Evolutionary conservation across 169 alveolate species (phyloP), one percentile per base, ranked within the genome.

Genomic region (Plasmodium falciparum): DNA sequence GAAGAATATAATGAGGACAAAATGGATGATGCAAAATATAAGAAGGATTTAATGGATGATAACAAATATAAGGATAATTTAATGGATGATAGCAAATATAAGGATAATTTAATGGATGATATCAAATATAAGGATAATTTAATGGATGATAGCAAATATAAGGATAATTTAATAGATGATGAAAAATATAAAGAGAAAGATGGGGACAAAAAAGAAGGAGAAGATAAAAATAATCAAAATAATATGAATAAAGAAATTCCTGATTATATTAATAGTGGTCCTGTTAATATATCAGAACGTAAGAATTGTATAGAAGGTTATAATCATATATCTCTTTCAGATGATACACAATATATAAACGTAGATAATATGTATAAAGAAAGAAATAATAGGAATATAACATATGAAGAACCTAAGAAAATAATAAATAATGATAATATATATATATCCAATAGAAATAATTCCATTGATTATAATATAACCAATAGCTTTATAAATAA

Each of bases 401-500:
- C 22, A 56, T 56, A 39, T 5, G 47, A 0, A 39, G 47, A 39
- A 39, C 9, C 9, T 39, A 39, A 39, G 5, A 39, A 39, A 39
- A 39, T 39, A 39, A 9, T 43, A 49, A 47, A 33, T 71, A 54
- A 54, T n/a, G 63, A 54, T 54, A 17, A 6, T 26, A 13, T 2
- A 20, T 62, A 3, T 62, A 20, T 5, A 26, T 22, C 15, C 11
- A 62, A 26, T 22, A 13, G 8, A 26, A 62, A 62, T 62, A 62
- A 13, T 12, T 12, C 11, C 17, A 24, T 12, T 61, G 88, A 74
- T 11, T 74, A 52, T 71, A 78, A 65, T 12, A 17, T 78, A 67
- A 78, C 70, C 24, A 66, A 67, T 54, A 78, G 54, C 66, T 78
- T 65, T 29, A 50, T 13, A 78, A 78, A 78, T 78, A 63, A 49